Percentiles rank a stretch among this genome's conserved stretches.
Evolutionary conservation across 345 rosid species (phyloP).

Genomic region (Eucalyptus melliodora): DNA sequence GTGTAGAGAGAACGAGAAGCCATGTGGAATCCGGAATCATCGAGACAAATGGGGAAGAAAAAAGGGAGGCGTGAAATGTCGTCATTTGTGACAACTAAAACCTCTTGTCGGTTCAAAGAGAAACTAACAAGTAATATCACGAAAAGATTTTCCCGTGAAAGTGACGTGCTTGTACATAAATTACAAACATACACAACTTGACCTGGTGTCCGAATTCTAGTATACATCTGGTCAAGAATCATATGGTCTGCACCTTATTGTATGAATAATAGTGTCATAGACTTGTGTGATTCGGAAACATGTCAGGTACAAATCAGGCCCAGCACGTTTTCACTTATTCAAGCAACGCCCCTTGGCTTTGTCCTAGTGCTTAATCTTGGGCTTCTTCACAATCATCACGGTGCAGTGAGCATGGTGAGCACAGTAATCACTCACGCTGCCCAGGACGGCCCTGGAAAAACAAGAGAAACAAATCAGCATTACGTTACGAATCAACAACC

Average conservation of each 20-base stretch:
- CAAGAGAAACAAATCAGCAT: background rate
- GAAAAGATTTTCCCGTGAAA: background rate
- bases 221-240: background rate
- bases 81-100: background rate
- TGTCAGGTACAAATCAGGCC: background rate
- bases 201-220: background rate
- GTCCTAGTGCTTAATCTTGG: conserved; percentile 55
- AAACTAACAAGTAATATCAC: background rate
- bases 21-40: background rate
- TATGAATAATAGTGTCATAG: background rate
- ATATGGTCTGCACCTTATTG: background rate
- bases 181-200: background rate
- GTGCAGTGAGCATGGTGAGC: conserved; percentile 97
- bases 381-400: conserved; percentile 94
- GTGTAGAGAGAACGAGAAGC: background rate
- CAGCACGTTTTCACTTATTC: background rate
- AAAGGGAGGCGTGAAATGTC: background rate
- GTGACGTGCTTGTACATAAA: background rate
- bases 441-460: conserved; percentile 76
- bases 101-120: background rate
- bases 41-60: background rate
- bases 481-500: background rate
- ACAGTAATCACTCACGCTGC: conserved; percentile 93
- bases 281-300: background rate
- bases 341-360: background rate